These are phyloP conservation scores for Hyparrhenia diplandra DNA, from an alignment of 176 grass and related monocot species.

Conservation along the genomic window DNA sequence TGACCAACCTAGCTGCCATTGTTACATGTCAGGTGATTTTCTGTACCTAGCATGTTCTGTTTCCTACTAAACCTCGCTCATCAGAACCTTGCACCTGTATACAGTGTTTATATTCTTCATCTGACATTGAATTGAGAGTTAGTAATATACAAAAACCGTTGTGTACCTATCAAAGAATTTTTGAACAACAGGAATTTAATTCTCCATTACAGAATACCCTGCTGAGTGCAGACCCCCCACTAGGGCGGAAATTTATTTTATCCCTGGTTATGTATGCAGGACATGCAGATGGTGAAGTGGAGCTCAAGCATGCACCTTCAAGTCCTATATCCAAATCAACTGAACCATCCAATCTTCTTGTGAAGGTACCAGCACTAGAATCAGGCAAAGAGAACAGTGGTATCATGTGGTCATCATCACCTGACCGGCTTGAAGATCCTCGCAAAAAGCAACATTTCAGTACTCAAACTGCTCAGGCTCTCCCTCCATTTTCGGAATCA, in stretches of 20 bases:
- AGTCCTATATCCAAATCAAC: slow-evolving; percentile 40
- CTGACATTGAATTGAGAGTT: not conserved
- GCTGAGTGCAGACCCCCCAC: not conserved
- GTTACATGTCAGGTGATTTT: slow-evolving; percentile 57
- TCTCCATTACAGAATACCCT: not conserved
- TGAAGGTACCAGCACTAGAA: slow-evolving; percentile 48
- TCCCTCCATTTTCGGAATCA: slow-evolving; percentile 74
- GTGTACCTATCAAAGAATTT: not conserved
- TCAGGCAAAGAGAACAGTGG: slow-evolving; percentile 47
- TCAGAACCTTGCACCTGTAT: not conserved
- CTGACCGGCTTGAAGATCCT: slow-evolving; percentile 67
- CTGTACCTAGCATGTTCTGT: not conserved
- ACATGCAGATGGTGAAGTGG: slow-evolving; percentile 33
- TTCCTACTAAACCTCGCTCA: too few relatives aligned
- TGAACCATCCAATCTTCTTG: slow-evolving; percentile 47
- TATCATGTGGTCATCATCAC: slow-evolving; percentile 64
- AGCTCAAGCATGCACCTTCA: slow-evolving; percentile 41
- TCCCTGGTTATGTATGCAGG: slow-evolving; percentile 28
- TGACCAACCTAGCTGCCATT: slow-evolving; percentile 50
- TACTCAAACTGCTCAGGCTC: slow-evolving; percentile 77
- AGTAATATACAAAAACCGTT: not conserved
- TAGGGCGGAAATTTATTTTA: not conserved
- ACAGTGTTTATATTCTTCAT: not conserved
- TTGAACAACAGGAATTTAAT: not conserved
- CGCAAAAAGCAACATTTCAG: slow-evolving; percentile 49